A percentile compares a stretch with the other conserved stretches of the same genome.
phyloP scores from a whole-genome alignment of 2,329 filamentous ascomycete genomes.

The Colletotrichum neosansevieriae region DNA sequence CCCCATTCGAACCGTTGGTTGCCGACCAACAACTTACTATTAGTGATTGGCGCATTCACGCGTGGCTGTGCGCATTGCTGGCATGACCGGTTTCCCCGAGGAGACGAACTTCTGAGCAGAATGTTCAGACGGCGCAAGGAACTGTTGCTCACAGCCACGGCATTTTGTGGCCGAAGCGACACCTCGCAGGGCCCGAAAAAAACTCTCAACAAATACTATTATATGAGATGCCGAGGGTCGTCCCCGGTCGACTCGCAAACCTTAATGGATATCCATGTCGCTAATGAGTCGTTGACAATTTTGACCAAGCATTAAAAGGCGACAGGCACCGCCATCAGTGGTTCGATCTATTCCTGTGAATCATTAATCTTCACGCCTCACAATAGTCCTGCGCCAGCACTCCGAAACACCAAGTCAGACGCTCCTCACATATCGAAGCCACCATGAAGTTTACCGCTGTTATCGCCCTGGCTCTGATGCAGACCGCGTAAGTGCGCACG shows the following conservation, averaged over 20 bases:
- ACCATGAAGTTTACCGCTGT: constrained; percentile 2
- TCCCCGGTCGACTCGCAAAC: background rate
- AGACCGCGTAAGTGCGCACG: constrained; percentile 18
- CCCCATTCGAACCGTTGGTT: no score
- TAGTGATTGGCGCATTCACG: no score
- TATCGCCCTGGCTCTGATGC: background rate
- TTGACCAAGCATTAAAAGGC: background rate
- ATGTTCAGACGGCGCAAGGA: no score
- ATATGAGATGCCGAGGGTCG: background rate
- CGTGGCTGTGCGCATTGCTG: no score
- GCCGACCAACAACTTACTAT: no score
- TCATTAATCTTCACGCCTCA: background rate
- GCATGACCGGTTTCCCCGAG: no score
- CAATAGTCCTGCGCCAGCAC: no score
- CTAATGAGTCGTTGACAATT: constrained; percentile 3
- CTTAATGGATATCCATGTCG: constrained; percentile 13
- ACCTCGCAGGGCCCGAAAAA: background rate
- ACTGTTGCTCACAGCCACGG: background rate
- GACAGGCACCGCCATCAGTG: background rate
- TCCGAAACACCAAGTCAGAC: no score
- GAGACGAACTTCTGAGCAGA: no score
- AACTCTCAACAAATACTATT: background rate
- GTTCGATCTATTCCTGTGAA: no score
- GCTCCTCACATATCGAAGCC: background rate
- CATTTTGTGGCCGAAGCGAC: background rate